A percentile compares a stretch with the other conserved stretches of the same genome.
Conservation (phyloP, 352 stramenopile species). For the Pythium guiyangense region DNA sequence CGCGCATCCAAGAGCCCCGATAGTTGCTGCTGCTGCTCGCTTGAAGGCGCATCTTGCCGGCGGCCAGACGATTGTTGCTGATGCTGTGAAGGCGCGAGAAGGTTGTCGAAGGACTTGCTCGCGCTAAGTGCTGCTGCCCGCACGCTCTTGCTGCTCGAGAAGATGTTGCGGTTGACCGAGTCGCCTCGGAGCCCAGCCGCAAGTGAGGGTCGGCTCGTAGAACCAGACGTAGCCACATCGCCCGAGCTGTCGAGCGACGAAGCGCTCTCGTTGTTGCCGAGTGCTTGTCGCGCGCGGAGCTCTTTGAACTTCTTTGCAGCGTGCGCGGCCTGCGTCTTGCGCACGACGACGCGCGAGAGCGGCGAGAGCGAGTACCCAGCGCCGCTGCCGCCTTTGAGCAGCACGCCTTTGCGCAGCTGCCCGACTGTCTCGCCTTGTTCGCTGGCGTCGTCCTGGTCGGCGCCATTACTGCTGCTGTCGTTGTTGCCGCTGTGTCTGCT, state of each 20-base stretch:
- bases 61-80: background rate
- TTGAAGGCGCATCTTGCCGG: background rate
- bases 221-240: background rate
- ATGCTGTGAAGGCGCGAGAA: background rate
- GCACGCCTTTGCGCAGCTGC: slow-evolving; percentile 15
- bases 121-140: background rate
- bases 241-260: background rate
- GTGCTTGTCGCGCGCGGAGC: slow-evolving; percentile 15
- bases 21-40: background rate
- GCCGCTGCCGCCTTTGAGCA: slow-evolving; percentile 15
- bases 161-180: background rate
- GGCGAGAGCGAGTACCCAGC: slow-evolving; percentile 24
- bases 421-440: slow-evolving; percentile 13
- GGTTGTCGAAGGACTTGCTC: background rate
- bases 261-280: background rate
- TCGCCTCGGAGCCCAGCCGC: background rate
- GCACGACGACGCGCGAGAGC: slow-evolving; percentile 34
- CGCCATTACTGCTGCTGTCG: background rate
- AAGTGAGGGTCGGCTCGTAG: no score
- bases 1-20: background rate
- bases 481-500: background rate
- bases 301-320: slow-evolving; percentile 49
- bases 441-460: slow-evolving; percentile 6
- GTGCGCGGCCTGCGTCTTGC: slow-evolving; percentile 34
- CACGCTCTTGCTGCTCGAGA: slow-evolving; percentile 6